Conservation (phyloP, 352 stramenopile species). For the Pythium dissotocum region DNA sequence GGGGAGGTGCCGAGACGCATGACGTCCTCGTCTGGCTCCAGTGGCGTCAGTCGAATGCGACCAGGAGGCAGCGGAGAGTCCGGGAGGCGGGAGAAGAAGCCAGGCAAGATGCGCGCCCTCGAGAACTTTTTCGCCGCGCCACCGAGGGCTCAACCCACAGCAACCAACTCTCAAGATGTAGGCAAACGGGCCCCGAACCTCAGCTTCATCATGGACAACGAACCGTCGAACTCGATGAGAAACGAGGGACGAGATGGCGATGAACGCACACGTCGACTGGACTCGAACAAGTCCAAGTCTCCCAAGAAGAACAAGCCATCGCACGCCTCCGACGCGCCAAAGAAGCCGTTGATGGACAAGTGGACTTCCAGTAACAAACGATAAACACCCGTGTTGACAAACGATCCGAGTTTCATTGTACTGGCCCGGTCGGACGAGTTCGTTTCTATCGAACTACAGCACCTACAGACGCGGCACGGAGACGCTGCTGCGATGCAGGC, state of each 20-base stretch:
- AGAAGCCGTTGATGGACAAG: conserved; percentile 6
- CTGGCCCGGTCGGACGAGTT: not conserved
- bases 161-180: not conserved
- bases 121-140: conserved; percentile 12
- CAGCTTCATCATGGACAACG: conserved; percentile 21
- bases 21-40: not conserved
- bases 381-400: not conserved
- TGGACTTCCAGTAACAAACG: conserved; percentile 19
- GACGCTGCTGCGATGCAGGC: conserved; percentile 37
- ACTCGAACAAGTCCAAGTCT: not conserved
- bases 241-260: not conserved
- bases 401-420: not conserved
- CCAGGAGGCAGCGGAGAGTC: not conserved
- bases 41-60: not conserved
- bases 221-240: not conserved
- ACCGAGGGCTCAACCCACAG: not conserved
- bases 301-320: conserved; percentile 9
- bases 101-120: not conserved
- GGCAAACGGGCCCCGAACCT: conserved; percentile 3
- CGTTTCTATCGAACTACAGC: not conserved
- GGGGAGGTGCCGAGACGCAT: not conserved
- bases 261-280: not conserved
- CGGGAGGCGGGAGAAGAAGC: not conserved
- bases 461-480: conserved; percentile 20
- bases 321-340: not conserved